Evolutionary conservation across 257 asterid genomes (phyloP), one percentile per base, ranked within the genome.

Genomic region (Handroanthus guayacan): DNA sequence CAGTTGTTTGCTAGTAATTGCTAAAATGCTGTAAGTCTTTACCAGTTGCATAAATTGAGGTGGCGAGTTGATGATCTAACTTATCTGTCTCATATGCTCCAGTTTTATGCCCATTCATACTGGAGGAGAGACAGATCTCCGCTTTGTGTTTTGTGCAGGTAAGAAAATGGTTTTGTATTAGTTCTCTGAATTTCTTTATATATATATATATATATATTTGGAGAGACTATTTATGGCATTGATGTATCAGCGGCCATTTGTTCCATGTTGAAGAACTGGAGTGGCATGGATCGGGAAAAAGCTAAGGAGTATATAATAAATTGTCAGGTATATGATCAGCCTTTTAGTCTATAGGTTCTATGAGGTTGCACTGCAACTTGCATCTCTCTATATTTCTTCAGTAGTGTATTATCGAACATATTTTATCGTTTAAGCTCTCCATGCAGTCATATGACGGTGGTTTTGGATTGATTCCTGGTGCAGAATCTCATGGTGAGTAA

Each of bases 361-460:
- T 62, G 66, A 41, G 57, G 57, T 73, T 47, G 38, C 31, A 25
- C 31, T 25, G 31, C 1, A 25, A 25, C 31, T 25, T 25, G 31
- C 14, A 25, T 62, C 66, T 64, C 34, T 65, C 72, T 69, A 31
- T 36, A 14, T 62, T 58, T 57, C 9, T 4, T 65, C 20, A 16
- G n/a, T 69, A 54, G 36, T 79, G 61, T 71, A 36, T 65, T 73
- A 62, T 65, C 36, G 60, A 34, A 75, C 12, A 20, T 73, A 79
- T 45, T 64, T 75, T 45, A 51, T 45, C 54, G 51, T 43, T 76
- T 62, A 37, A 72, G 38, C 57, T 77, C 51, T 62, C 72, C 67
- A 58, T 88, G 90, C 92, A 95, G 99, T 93, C 99, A 70, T 95
- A 95, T 74, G 99, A 93, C 77, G 99, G 99, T 80, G 98, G 97